A percentile compares a stretch with the other conserved stretches of the same genome.
Evolutionary conservation across 331 rosid species (phyloP).

Genomic region (Malus hybrid): DNA sequence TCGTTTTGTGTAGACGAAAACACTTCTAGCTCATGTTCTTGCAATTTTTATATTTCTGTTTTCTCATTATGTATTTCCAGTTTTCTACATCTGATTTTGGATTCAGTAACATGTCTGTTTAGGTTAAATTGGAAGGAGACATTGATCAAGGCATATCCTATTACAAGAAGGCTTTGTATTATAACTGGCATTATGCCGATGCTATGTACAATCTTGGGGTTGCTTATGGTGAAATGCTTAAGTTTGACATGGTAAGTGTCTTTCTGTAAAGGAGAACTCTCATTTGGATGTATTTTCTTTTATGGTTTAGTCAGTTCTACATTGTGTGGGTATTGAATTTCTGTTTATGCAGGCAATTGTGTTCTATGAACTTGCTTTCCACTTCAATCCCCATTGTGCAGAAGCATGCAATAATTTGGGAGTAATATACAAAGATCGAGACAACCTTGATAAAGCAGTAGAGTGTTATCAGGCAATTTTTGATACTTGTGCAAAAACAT

Average conservation of each 20-base stretch:
- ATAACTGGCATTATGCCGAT: slow-evolving; percentile 98
- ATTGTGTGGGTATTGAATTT: background rate
- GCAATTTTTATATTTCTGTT: background rate
- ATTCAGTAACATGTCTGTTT: slow-evolving; percentile 12
- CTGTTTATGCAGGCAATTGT: slow-evolving; percentile 76
- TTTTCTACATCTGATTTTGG: slow-evolving; percentile 19
- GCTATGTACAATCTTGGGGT: slow-evolving; percentile 99
- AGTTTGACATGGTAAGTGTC: slow-evolving; percentile 80
- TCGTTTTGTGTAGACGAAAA: background rate
- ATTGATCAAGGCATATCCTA: slow-evolving; percentile 77
- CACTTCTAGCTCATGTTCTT: background rate
- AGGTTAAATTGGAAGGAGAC: slow-evolving; percentile 98
- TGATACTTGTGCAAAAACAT: background rate
- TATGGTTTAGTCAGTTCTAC: slow-evolving; percentile 9
- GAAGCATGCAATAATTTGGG: slow-evolving; percentile 98
- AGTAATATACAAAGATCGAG: slow-evolving; percentile 94
- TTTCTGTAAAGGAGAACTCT: background rate
- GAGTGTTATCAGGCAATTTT: slow-evolving; percentile 90
- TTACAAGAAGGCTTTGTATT: slow-evolving; percentile 86
- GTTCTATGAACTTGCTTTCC: slow-evolving; percentile 96
- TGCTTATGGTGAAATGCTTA: slow-evolving; percentile 99
- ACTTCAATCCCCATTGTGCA: slow-evolving; percentile 94
- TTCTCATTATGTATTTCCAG: background rate
- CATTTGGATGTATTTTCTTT: slow-evolving; percentile 8
- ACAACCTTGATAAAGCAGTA: slow-evolving; percentile 97